A percentile compares a stretch with the other conserved stretches of the same genome.
phyloP scores from a whole-genome alignment of 495 filamentous ascomycete species.

The Penicillium coprophilum region DNA sequence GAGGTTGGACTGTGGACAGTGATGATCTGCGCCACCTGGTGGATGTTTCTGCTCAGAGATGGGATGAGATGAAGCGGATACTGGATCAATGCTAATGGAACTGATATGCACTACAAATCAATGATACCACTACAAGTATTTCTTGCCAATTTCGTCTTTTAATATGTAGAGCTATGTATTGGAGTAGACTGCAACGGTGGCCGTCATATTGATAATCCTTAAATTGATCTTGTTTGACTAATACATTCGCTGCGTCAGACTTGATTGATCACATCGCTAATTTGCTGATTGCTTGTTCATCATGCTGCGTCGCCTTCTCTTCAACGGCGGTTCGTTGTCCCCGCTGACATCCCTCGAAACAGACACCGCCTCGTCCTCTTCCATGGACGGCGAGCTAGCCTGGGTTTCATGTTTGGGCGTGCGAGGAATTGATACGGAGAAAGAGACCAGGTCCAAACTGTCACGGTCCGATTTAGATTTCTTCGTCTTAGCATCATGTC shows the following conservation, averaged over 20 bases:
- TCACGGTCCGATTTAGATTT: conserved; percentile 13
- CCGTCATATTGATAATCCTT: background rate
- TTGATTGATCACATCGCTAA: conserved; percentile 9
- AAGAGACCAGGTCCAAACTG: conserved; percentile 31
- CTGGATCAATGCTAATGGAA: conserved; percentile 38
- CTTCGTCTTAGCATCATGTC: conserved; percentile 16
- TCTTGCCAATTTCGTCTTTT: background rate
- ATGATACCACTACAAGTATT: conserved; percentile 34
- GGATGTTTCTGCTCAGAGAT: conserved; percentile 51
- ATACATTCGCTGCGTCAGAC: background rate
- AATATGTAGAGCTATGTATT: background rate
- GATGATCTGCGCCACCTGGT: conserved; percentile 57
- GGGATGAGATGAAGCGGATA: conserved; percentile 52
- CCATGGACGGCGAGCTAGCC: background rate
- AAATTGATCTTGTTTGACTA: background rate
- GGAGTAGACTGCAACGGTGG: background rate
- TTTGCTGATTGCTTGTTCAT: conserved; percentile 16
- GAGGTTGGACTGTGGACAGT: conserved; percentile 63
- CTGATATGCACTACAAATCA: conserved; percentile 20
- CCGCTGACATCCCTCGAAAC: conserved; percentile 22
- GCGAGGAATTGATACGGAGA: conserved; percentile 38
- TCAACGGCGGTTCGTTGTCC: conserved; percentile 39
- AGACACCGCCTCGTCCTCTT: conserved; percentile 24
- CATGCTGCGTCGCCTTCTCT: conserved; percentile 31
- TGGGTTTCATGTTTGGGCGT: conserved; percentile 19